Base-by-base conservation (phyloP, 108 stramenopile genomes). In the Hondaea fermentalgiana region DNA sequence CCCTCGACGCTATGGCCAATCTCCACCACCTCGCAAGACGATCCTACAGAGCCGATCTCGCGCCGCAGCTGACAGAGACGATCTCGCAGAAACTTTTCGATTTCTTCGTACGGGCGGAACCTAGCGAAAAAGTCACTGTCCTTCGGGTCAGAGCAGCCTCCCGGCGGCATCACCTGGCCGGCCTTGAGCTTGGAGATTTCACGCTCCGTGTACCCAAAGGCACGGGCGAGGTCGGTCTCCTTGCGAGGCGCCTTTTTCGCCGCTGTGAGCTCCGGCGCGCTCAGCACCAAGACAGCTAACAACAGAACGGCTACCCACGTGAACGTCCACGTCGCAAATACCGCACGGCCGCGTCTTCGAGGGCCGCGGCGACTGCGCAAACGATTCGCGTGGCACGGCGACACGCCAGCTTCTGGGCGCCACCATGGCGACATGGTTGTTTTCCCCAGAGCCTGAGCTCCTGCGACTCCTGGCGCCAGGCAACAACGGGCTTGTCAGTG, bases 1-100 rank as follows among this genome's bases (percentile, higher is more conserved):
- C 76, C 76, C 51, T 83, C 76, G 49, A 83, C 76, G 51, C 76
- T 83, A 35, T 25, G 51, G n/a, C 76, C 76, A 53, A 83, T 83
- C 76, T 83, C 76, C 51, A 83, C 76, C 17, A 83, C 76, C 76
- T 53, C 76, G 51, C 76, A 83, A 8, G n/a, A 43, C 19, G 45
- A 12, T 23, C 76, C 76, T 8, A 83, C 25, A 35, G 76, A 83
- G 49, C 76, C 76, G 28, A 83, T 83, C 28, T 83, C 76, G n/a
- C 51, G 12, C 19, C 76, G 76, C 76, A 83, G 51, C 45, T 83
- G 49, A 23, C 76, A 83, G 43, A 83, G 25, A 12, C 76, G 76
- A 6, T 47, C 28, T 6, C 49, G 45, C 45, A 83, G n/a, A 4
- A 83, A 83, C 51, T 47, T 83, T 45, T 83, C 76, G 25, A 83